phyloP scores from a whole-genome alignment of 805 yeast species.

The Lipomyces lipofer region DNA sequence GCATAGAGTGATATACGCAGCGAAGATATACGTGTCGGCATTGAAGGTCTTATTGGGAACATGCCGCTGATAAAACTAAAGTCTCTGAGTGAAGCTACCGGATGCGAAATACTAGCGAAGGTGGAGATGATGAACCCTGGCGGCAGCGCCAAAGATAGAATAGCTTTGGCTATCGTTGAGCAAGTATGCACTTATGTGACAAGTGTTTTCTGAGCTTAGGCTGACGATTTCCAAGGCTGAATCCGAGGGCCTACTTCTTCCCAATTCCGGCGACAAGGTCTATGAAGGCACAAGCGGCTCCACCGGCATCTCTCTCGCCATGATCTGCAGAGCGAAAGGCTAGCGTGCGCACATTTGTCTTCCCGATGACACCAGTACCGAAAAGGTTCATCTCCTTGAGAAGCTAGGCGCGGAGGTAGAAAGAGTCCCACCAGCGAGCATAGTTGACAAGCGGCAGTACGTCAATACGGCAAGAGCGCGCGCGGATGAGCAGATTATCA shows the following conservation, averaged over 20 bases:
- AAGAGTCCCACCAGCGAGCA: constrained; percentile 89
- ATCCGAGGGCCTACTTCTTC: constrained; percentile 53
- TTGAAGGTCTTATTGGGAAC: constrained; percentile 81
- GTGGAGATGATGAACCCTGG: constrained; percentile 86
- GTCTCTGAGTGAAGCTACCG: constrained; percentile 70
- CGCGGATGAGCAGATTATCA: constrained; percentile 49
- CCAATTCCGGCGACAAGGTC: constrained; percentile 67
- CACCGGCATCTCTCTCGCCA: constrained; percentile 91
- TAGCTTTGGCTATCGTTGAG: constrained; percentile 79
- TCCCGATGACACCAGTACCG: constrained; percentile 89
- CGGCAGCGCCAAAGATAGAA: constrained; percentile 94
- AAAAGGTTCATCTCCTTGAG: constrained; percentile 69
- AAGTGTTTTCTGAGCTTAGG: too few species aligned
- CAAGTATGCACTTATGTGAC: constrained; percentile 51
- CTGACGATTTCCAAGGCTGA: constrained; percentile 73
- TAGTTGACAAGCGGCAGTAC: constrained; percentile 89
- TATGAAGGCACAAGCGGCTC: constrained; percentile 97
- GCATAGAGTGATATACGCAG: too few species aligned
- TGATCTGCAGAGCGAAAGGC: constrained; percentile 84
- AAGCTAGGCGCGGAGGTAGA: constrained; percentile 81
- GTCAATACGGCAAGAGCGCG: constrained; percentile 80
- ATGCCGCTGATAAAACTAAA: constrained; percentile 81
- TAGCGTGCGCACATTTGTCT: constrained; percentile 86
- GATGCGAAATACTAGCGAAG: constrained; percentile 83
- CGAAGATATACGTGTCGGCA: constrained; percentile 52